Conservation (phyloP, 192 early-diverging fungal species). For the Linnemannia schmuckeri region DNA sequence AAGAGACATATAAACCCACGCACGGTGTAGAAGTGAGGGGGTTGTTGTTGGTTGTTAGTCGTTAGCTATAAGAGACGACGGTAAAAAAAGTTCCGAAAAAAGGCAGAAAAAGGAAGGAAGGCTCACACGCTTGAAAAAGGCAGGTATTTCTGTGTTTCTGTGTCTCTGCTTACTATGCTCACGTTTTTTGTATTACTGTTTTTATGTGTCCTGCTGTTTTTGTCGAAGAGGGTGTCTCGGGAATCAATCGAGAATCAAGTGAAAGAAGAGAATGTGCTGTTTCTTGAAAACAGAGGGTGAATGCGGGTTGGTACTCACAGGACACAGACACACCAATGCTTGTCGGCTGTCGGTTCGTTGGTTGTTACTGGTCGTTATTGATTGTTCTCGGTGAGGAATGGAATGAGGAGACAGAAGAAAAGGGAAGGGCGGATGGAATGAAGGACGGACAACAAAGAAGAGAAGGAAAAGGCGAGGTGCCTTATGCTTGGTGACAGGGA, state of each 20-base stretch:
- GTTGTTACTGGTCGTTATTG: not conserved
- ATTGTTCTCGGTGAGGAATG: not conserved
- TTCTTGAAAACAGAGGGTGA: not conserved
- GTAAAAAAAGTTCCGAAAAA: not conserved
- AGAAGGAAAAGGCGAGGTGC: not conserved
- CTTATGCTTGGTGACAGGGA: not conserved
- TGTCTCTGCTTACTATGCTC: too few relatives aligned
- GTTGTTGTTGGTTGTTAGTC: not conserved
- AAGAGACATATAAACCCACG: too few relatives aligned
- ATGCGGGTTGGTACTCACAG: slow-evolving; percentile 27
- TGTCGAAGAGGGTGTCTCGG: not conserved
- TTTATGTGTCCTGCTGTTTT: not conserved
- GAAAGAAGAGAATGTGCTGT: not conserved
- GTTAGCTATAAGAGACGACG: not conserved
- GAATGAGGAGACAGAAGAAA: not conserved
- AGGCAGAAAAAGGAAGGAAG: not conserved
- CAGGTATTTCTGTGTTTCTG: too few relatives aligned
- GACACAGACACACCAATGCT: slow-evolving; percentile 29
- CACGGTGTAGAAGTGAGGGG: too few relatives aligned
- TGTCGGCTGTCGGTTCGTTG: not conserved
- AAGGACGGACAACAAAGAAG: not conserved
- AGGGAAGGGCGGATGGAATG: not conserved
- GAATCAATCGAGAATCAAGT: not conserved
- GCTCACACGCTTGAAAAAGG: too few relatives aligned
- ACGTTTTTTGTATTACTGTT: too few relatives aligned